These are phyloP conservation scores for Chaetomidium leptoderma DNA, from an alignment of 495 filamentous ascomycete species.

Conservation along the genomic window DNA sequence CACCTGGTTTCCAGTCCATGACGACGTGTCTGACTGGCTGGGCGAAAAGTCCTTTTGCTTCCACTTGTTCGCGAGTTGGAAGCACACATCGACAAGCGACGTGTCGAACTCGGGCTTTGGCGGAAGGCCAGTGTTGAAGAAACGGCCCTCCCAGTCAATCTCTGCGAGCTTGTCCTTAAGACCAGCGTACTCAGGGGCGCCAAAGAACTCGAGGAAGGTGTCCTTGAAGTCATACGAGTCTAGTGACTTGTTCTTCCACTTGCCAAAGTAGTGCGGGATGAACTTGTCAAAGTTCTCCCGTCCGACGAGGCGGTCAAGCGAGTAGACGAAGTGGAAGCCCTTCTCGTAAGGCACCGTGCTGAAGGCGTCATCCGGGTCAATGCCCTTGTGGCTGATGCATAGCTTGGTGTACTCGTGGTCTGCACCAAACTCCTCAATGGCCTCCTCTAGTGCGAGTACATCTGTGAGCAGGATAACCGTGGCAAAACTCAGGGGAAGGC, in stretches of 20 bases:
- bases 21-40: constrained; percentile 58
- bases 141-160: constrained; percentile 85
- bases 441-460: constrained; percentile 50
- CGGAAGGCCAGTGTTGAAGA: constrained; percentile 79
- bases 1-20: constrained; percentile 76
- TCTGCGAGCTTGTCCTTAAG: constrained; percentile 59
- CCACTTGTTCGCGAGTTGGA: constrained; percentile 78
- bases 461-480: not conserved
- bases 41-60: constrained; percentile 61
- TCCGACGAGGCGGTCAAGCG: constrained; percentile 81
- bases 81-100: constrained; percentile 79
- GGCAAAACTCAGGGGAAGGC: not conserved
- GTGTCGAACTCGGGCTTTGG: constrained; percentile 90
- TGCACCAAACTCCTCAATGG: constrained; percentile 67
- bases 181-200: constrained; percentile 55
- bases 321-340: constrained; percentile 60
- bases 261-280: constrained; percentile 91
- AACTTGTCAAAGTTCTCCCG: constrained; percentile 84
- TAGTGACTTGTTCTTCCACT: constrained; percentile 71
- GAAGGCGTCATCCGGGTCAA: constrained; percentile 94
- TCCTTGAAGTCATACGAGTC: constrained; percentile 91
- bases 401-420: constrained; percentile 92
- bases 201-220: constrained; percentile 80
- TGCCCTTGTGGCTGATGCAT: constrained; percentile 76
- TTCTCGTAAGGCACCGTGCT: constrained; percentile 78